These are phyloP conservation scores for Wickerhamiella kazuoi DNA, from an alignment of 805 yeast species.

Conservation along the genomic window DNA sequence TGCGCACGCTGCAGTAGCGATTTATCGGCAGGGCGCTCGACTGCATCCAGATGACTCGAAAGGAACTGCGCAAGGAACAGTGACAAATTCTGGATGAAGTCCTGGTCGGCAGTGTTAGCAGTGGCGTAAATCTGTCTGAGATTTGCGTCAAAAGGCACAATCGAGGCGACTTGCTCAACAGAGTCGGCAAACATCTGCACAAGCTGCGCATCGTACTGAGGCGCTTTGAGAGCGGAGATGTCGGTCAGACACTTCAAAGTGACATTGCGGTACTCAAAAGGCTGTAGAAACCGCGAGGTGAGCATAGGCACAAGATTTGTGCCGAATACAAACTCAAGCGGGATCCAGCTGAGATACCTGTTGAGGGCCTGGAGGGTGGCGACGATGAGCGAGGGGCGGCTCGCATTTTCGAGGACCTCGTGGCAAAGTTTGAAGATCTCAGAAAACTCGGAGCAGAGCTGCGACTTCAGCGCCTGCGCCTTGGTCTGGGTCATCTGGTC, in stretches of 20 bases:
- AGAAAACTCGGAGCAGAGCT: slow-evolving; percentile 79
- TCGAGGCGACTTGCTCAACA: slow-evolving; percentile 46
- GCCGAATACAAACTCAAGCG: slow-evolving; percentile 74
- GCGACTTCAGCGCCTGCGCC: slow-evolving; percentile 60
- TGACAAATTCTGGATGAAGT: slow-evolving; percentile 86
- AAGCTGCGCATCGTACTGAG: slow-evolving; percentile 37
- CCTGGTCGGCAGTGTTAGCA: slow-evolving; percentile 74
- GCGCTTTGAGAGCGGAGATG: slow-evolving; percentile 50
- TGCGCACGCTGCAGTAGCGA: slow-evolving; percentile 56
- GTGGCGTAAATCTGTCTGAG: slow-evolving; percentile 51
- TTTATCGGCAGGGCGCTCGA: slow-evolving; percentile 31
- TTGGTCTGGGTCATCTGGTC: slow-evolving; percentile 96
- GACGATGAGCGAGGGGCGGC: slow-evolving; percentile 63
- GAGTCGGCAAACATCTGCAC: slow-evolving; percentile 53
- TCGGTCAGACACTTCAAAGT: slow-evolving; percentile 89
- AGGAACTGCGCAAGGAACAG: slow-evolving; percentile 79
- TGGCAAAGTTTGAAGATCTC: slow-evolving; percentile 86
- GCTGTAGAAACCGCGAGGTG: slow-evolving; percentile 57
- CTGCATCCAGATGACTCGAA: slow-evolving; percentile 49
- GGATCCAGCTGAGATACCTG: slow-evolving; percentile 89
- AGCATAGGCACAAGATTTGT: slow-evolving; percentile 61
- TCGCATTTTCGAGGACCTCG: slow-evolving; percentile 79
- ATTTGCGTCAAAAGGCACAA: slow-evolving; percentile 59
- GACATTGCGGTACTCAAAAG: slow-evolving; percentile 63
- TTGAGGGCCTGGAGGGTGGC: slow-evolving; percentile 72